Evolutionary conservation across 202 grass and related monocot genomes (phyloP), one percentile per base, ranked within the genome.

Genomic region (Setaria viridis): DNA sequence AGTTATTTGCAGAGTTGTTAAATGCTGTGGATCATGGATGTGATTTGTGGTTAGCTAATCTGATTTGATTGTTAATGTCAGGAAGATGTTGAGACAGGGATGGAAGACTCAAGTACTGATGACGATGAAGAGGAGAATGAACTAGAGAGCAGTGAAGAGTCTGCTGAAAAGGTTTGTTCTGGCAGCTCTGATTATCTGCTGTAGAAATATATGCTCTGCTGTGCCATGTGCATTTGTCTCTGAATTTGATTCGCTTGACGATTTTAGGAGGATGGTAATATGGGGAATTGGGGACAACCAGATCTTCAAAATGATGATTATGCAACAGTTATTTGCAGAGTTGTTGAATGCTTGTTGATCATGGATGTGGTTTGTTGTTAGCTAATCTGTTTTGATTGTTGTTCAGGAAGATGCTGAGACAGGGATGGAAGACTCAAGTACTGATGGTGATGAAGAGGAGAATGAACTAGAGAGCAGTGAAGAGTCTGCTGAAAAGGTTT

Each of bases 221-320:
- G 3, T 37, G 77, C 16, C 50, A 53, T 54, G 46, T 56, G 12
- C 8, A 43, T 81, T 11, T 46, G 46, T 55, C 29, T 62, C 6
- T 43, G n/a, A 33, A 32, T 67, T 51, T 67, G 9, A 49, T 68
- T 67, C 42, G 2, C 7, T 70, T 45, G 4, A 42, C 66, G 39
- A 10, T 59, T 81, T 29, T 77, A 88, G 81, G 81, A 84, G 4
- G 30, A 80, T 53, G 64, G 8, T 59, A 21, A 33, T 19, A 30
- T 2, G 2, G 29, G 2, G 12, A 5, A 14, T 1, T 62, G 13
- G 21, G 45, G 47, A 57, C 37, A 49, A 10, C 5, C 1, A 7
- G 0, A 19, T 51, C 42, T 45, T 57, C 45, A 34, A 37, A 64
- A 2, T 70, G 5, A 45, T 34, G 8, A 5, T 35, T 37, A 71